Evolutionary conservation across 2,329 filamentous ascomycete genomes (phyloP).

Genomic region (Ophiostoma piceae): DNA sequence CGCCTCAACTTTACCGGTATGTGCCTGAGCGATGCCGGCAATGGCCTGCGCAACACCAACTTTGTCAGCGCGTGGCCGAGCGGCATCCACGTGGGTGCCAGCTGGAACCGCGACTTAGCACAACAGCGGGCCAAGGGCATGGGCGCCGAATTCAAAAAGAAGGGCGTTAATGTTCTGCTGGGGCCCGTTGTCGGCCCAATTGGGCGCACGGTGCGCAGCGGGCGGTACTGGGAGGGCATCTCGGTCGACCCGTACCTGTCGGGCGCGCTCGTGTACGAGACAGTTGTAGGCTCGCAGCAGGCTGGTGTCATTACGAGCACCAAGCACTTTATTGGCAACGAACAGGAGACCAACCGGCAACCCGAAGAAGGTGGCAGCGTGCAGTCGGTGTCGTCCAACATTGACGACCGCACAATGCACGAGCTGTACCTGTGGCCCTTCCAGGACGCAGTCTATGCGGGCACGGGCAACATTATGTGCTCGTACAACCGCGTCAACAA

Average conservation of each 20-base stretch:
- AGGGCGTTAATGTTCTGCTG: slow-evolving; percentile 68
- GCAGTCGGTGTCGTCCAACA: slow-evolving; percentile 38
- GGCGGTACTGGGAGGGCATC: slow-evolving; percentile 55
- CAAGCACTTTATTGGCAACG: slow-evolving; percentile 60
- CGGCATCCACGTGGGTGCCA: slow-evolving; percentile 41
- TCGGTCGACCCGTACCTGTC: slow-evolving; percentile 59
- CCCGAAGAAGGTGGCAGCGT: slow-evolving; percentile 41
- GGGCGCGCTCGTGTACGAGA: slow-evolving; percentile 43
- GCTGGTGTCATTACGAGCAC: slow-evolving; percentile 60
- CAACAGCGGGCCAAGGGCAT: slow-evolving; percentile 65
- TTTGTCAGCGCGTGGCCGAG: slow-evolving; percentile 42
- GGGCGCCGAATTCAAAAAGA: slow-evolving; percentile 68
- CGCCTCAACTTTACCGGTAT: slow-evolving; percentile 42
- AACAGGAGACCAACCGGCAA: slow-evolving; percentile 47
- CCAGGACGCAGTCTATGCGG: slow-evolving; percentile 56
- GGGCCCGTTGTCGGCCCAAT: slow-evolving; percentile 69
- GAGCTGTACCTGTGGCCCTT: slow-evolving; percentile 50
- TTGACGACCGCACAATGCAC: slow-evolving; percentile 43
- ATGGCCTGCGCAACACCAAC: slow-evolving; percentile 41
- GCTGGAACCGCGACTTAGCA: slow-evolving; percentile 68
- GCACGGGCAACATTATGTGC: slow-evolving; percentile 52
- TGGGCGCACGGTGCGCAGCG: slow-evolving; percentile 55
- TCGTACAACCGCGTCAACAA: slow-evolving; percentile 66
- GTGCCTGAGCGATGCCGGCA: slow-evolving; percentile 43
- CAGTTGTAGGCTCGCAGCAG: slow-evolving; percentile 64